These are phyloP conservation scores for Cicer arietinum DNA, from an alignment of 306 rosid genomes.

Conservation along the genomic window DNA sequence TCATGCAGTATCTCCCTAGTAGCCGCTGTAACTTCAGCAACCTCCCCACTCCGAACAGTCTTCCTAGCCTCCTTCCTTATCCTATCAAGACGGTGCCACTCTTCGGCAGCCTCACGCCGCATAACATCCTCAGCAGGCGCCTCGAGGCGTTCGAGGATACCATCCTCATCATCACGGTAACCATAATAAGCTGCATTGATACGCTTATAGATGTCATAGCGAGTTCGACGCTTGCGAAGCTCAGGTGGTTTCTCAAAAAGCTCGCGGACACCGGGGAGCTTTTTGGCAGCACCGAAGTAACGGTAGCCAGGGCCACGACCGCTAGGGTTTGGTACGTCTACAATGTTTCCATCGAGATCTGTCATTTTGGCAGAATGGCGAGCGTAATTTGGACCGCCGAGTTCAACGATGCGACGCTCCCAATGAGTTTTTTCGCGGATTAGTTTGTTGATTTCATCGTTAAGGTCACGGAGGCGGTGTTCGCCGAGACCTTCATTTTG, in stretches of 20 bases:
- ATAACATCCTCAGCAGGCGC: conserved; percentile 68
- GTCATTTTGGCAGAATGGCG: conserved; percentile 87
- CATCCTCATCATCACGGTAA: conserved; percentile 90
- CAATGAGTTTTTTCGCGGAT: conserved; percentile 79
- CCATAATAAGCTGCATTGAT: conserved; percentile 91
- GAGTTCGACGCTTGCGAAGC: conserved; percentile 75
- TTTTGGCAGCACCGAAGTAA: conserved; percentile 91
- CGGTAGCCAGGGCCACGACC: conserved; percentile 96
- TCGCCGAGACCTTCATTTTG: conserved; percentile 95
- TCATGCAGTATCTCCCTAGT: conserved; percentile 44
- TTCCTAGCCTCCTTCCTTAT: conserved; percentile 82
- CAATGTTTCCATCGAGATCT: conserved; percentile 89
- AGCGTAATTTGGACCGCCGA: conserved; percentile 81
- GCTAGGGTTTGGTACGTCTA: conserved; percentile 89
- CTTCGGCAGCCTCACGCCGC: conserved; percentile 70
- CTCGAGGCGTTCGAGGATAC: conserved; percentile 72
- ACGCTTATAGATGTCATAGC: conserved; percentile 84
- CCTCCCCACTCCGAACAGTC: conserved; percentile 84
- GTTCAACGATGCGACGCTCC: conserved; percentile 90
- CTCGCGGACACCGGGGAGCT: conserved; percentile 84
- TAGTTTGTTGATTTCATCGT: conserved; percentile 94
- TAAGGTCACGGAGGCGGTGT: conserved; percentile 96
- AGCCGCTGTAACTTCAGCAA: conserved; percentile 18
- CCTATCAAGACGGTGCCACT: conserved; percentile 79
- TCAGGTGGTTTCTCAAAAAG: conserved; percentile 93